Conservation (phyloP, 176 grass and related monocot genomes). For the Musa beccarii region DNA sequence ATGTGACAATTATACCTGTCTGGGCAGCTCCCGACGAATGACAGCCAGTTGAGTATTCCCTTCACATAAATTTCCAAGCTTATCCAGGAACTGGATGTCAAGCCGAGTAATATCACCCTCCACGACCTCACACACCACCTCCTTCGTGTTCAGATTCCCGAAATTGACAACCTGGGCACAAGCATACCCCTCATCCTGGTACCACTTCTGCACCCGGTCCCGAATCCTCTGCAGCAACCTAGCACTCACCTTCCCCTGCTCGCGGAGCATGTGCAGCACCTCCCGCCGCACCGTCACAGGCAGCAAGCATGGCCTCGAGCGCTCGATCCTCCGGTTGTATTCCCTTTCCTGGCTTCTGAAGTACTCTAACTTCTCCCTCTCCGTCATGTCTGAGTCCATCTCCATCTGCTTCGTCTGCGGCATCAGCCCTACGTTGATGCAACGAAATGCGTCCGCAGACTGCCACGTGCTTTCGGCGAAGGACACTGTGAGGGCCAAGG, state of each 20-base stretch:
- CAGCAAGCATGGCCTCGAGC: conserved; percentile 56
- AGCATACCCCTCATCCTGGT: conserved; percentile 90
- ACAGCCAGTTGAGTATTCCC: conserved; percentile 80
- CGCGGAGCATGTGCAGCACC: conserved; percentile 64
- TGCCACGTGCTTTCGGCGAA: conserved; percentile 83
- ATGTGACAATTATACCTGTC: conserved; percentile 41
- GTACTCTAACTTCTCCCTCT: conserved; percentile 86
- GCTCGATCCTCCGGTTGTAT: conserved; percentile 62
- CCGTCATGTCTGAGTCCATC: conserved; percentile 77
- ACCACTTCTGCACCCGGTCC: conserved; percentile 90
- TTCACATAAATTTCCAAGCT: conserved; percentile 74
- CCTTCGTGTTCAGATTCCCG: conserved; percentile 87
- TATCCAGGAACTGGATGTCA: conserved; percentile 92
- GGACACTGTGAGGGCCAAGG: conserved; percentile 62
- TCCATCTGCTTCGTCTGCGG: conserved; percentile 65
- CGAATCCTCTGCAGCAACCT: conserved; percentile 88
- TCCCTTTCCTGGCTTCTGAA: conserved; percentile 79
- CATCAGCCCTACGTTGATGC: conserved; percentile 95
- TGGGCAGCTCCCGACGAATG: conserved; percentile 66
- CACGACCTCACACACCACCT: conserved; percentile 90
- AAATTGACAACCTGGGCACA: conserved; percentile 97
- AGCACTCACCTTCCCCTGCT: conserved; percentile 66
- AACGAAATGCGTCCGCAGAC: conserved; percentile 66
- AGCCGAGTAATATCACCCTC: conserved; percentile 89
- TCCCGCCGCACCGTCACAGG: conserved; percentile 51